Evolutionary conservation across 1,139 yeast genomes (phyloP).

Genomic region (Yamadazyma triangularis): DNA sequence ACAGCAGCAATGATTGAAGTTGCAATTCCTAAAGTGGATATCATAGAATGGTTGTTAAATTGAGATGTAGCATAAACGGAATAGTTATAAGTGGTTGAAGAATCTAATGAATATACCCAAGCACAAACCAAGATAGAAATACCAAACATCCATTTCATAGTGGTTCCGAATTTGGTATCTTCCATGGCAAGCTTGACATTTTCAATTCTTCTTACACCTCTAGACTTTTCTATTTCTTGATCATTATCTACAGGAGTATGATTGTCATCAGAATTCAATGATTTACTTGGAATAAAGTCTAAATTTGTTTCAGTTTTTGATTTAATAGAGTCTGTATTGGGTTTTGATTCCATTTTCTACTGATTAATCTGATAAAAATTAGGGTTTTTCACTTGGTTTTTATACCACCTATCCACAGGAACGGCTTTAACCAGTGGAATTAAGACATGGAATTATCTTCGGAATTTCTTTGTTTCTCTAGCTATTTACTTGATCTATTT

Average conservation of each 20-base stretch:
- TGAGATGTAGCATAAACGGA: constrained; percentile 19
- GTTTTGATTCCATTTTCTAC: no score
- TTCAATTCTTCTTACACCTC: constrained; percentile 10
- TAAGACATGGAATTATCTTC: no score
- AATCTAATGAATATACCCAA: constrained; percentile 32
- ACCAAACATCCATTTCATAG: constrained; percentile 1
- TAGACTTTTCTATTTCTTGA: constrained; percentile 5
- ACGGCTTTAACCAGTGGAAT: no score
- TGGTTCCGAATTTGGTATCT: constrained; percentile 5
- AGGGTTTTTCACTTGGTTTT: no score
- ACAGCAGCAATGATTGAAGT: constrained; percentile 23
- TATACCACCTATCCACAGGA: no score
- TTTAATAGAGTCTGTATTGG: no score
- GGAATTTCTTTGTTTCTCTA: no score
- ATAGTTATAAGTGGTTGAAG: constrained; percentile 29
- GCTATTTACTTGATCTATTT: no score
- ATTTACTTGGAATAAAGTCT: no score
- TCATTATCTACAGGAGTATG: background rate
- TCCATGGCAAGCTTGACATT: constrained; percentile 7
- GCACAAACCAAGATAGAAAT: constrained; percentile 26
- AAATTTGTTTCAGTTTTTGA: no score
- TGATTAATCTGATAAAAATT: no score
- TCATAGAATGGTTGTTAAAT: constrained; percentile 25
- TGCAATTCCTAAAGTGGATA: constrained; percentile 28
- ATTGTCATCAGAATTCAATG: no score